Percentiles rank a stretch among this genome's conserved stretches.
Evolutionary conservation across 176 grass and related monocot genomes (phyloP).

Genomic region (Carex kokanica): DNA sequence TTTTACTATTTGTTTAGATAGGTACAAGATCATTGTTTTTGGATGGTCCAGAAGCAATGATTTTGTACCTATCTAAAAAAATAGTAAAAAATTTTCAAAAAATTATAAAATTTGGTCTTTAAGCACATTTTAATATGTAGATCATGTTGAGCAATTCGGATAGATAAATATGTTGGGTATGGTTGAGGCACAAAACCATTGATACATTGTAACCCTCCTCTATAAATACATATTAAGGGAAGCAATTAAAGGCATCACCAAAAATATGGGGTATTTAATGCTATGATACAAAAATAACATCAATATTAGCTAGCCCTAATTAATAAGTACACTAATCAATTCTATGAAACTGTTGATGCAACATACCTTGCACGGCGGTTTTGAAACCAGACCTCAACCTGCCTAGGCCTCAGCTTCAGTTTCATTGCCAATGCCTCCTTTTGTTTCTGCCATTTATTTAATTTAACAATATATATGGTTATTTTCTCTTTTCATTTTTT

Average conservation of each 20-base stretch:
- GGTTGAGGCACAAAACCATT: too few species aligned
- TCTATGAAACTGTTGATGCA: not conserved
- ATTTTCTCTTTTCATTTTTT: not conserved
- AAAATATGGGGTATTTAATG: not conserved
- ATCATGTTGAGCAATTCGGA: too few species aligned
- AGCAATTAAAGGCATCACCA: not conserved
- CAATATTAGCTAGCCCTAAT: not conserved
- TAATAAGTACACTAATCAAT: not conserved
- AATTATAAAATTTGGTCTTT: too few species aligned
- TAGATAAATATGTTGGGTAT: too few species aligned
- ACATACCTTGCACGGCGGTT: constrained; percentile 91
- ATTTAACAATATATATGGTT: not conserved
- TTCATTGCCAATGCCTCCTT: constrained; percentile 88
- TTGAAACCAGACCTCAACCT: constrained; percentile 99
- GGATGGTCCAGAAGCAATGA: too few species aligned
- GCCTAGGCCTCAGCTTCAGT: constrained; percentile 79
- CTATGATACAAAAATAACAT: too few species aligned
- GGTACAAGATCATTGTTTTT: too few species aligned
- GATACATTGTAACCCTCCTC: too few species aligned
- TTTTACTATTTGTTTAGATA: too few species aligned
- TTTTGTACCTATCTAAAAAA: too few species aligned
- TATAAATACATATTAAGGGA: not conserved
- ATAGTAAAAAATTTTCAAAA: too few species aligned
- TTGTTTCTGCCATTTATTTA: constrained; percentile 77
- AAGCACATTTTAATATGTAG: too few species aligned